Evolutionary conservation across 208 protist species (phyloP).

Genomic region (Leishmania amazonensis): DNA sequence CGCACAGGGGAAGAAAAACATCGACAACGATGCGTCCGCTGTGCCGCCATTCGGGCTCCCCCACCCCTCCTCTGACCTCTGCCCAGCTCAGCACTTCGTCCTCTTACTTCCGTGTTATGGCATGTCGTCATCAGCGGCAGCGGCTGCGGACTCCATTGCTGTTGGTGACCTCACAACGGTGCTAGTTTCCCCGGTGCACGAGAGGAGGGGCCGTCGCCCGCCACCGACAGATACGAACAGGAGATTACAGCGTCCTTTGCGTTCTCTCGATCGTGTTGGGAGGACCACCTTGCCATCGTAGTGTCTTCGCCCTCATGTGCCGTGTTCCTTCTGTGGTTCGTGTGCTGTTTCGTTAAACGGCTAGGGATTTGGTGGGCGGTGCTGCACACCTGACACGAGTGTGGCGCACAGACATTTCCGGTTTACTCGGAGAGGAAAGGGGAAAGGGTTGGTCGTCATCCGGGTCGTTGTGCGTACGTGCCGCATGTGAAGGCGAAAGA

Average conservation of each 20-base stretch:
- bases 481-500: background rate
- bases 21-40: background rate
- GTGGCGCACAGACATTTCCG: background rate
- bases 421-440: background rate
- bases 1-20: conserved; percentile 39
- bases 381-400: background rate
- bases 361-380: background rate
- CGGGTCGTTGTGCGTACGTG: background rate
- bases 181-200: background rate
- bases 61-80: background rate
- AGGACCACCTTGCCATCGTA: background rate
- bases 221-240: background rate
- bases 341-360: background rate
- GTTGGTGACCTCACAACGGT: background rate
- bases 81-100: background rate
- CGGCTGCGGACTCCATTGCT: background rate
- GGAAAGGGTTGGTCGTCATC: background rate
- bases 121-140: background rate
- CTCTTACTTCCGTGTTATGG: background rate
- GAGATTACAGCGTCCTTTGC: background rate
- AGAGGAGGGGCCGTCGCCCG: background rate
- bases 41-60: background rate
- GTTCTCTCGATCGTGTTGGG: background rate
- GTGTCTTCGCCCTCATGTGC: background rate
- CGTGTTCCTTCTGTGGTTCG: background rate